A percentile compares a stretch with the other conserved stretches of the same genome.
These are phyloP conservation scores for Mycena olivaceomarginata DNA, from an alignment of 768 basidiomycete genomes.

Conservation along the genomic window DNA sequence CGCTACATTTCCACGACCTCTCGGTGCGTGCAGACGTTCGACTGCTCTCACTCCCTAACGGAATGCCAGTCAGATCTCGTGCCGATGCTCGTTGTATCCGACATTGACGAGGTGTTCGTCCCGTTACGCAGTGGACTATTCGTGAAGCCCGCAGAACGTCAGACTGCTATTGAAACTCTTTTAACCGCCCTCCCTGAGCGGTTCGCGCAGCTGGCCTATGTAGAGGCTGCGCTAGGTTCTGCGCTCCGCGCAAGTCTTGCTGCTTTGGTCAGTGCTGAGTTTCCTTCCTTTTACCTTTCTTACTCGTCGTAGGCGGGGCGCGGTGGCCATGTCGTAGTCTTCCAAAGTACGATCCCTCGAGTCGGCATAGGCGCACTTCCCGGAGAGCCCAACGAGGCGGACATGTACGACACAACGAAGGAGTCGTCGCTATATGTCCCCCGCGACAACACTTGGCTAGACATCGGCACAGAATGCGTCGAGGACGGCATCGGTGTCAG, in stretches of 20 bases:
- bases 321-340: slow-evolving; percentile 88
- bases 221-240: slow-evolving; percentile 85
- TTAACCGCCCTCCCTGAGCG: slow-evolving; percentile 80
- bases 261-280: slow-evolving; percentile 72
- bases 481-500: slow-evolving; percentile 94
- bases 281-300: slow-evolving; percentile 27
- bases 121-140: slow-evolving; percentile 86
- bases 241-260: slow-evolving; percentile 84
- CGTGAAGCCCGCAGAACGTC: slow-evolving; percentile 82
- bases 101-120: slow-evolving; percentile 94
- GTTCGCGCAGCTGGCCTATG: slow-evolving; percentile 67
- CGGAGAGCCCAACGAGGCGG: slow-evolving; percentile 74
- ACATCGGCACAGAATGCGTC: slow-evolving; percentile 91
- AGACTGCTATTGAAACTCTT: slow-evolving; percentile 78
- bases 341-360: slow-evolving; percentile 82
- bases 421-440: slow-evolving; percentile 89
- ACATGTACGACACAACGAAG: slow-evolving; percentile 89
- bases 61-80: slow-evolving; percentile 66
- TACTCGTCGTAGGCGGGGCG: slow-evolving; percentile 66
- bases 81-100: slow-evolving; percentile 88
- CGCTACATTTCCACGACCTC: slow-evolving; percentile 92
- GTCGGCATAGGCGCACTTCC: slow-evolving; percentile 84
- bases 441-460: slow-evolving; percentile 86
- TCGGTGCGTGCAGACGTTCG: slow-evolving; percentile 72
- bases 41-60: slow-evolving; percentile 40